These are phyloP conservation scores for Colletotrichum caudatum DNA, from an alignment of 2,329 filamentous ascomycete genomes.

Conservation along the genomic window DNA sequence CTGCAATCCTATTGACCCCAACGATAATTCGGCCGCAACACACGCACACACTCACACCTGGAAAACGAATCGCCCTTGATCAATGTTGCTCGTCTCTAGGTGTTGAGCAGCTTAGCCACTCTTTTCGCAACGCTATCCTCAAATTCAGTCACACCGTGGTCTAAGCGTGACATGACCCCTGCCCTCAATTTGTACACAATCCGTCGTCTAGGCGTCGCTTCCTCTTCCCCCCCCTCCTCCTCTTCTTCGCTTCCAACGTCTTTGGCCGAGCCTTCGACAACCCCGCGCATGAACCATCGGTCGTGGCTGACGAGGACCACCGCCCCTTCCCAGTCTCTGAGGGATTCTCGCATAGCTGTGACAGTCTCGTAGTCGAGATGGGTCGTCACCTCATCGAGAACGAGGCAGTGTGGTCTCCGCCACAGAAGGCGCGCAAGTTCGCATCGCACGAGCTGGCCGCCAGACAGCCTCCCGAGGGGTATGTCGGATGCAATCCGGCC, in stretches of 20 bases:
- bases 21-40: not conserved
- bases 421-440: slow-evolving; percentile 78
- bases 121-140: slow-evolving; percentile 72
- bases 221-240: slow-evolving; percentile 61
- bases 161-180: slow-evolving; percentile 67
- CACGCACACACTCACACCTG: not conserved
- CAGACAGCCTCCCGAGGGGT: slow-evolving; percentile 78
- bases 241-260: slow-evolving; percentile 54
- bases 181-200: slow-evolving; percentile 70
- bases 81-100: slow-evolving; percentile 2
- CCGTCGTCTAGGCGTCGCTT: slow-evolving; percentile 58
- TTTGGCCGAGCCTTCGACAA: slow-evolving; percentile 72
- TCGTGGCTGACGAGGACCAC: slow-evolving; percentile 85
- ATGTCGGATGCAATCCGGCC: slow-evolving; percentile 80
- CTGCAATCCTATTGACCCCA: not conserved
- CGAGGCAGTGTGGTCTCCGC: slow-evolving; percentile 75
- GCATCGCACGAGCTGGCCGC: slow-evolving; percentile 78
- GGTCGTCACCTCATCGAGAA: slow-evolving; percentile 86
- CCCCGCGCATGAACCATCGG: slow-evolving; percentile 81
- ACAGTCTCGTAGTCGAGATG: slow-evolving; percentile 89
- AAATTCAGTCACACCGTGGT: slow-evolving; percentile 74
- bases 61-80: not conserved
- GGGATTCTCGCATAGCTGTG: slow-evolving; percentile 73
- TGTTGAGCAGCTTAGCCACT: slow-evolving; percentile 58
- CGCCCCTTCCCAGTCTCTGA: slow-evolving; percentile 78